Base-by-base conservation (phyloP, 2,329 filamentous ascomycete species). In the Curvularia verruculosa region DNA sequence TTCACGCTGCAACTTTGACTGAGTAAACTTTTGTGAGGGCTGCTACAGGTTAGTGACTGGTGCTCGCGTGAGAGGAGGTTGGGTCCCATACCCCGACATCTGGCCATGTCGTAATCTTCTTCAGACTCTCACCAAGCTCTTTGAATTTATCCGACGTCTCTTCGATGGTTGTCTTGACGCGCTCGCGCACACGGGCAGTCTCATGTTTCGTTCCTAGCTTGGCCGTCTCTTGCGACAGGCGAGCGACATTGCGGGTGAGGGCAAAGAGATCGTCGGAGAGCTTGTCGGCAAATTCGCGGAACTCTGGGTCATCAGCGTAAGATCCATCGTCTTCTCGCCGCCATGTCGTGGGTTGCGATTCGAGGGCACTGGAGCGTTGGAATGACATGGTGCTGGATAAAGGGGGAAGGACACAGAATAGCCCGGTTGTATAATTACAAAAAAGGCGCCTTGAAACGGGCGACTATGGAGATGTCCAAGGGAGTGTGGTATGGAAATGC, bases 11-110 rank as follows among this genome's bases (percentile, higher is more conserved):
- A 99, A 85, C 77, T 98, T 98, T 67, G 94, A 91, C 72, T 97
- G 94, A 21, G 92, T 95, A 81, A 96, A 98, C 78, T 94, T 96
- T 82, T 99, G 95, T 52, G 92, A 90, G 59, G 94, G 91, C 92
- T 96, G 58, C 34, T 23, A 41, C 21, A 28, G 55, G 55, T 68
- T 67, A 62, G 66, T 56, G 39, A 52, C 50, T 43, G 12, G 9
- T 28, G 26, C 39, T 21, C 18, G 21, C 41, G 47, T n/a, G 36
- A 36, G 29, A 26, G 6, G 23, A 3, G 5, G 18, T 59, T 54
- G 13, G 26, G 75, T 85, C 49, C 92, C 87, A 71, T 94, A 92
- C 73, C 87, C 91, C 92, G 86, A 83, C 71, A 61, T 83, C 81
- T 49, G 76, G 79, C 81, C 81, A 98, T 39, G 85, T 85, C 75